Percentiles rank a stretch among this genome's conserved stretches.
phyloP scores from a whole-genome alignment of 164 flowering plant genomes.

The Tinospora cordifolia region DNA sequence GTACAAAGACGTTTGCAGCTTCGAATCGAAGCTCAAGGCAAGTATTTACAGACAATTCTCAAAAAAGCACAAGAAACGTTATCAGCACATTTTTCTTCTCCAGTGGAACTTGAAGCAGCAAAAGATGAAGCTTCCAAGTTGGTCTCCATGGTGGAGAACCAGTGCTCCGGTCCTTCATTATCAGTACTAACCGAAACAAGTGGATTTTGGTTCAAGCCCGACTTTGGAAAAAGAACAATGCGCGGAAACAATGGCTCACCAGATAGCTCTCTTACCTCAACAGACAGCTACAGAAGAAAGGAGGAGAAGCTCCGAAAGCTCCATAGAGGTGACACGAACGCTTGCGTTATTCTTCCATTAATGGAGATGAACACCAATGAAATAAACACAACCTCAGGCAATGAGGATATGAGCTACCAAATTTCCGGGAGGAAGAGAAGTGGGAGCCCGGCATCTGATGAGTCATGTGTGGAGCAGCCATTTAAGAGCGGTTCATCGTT shows the following conservation, averaged over 20 bases:
- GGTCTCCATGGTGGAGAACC: conserved; percentile 49
- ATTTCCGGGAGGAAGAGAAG: conserved; percentile 37
- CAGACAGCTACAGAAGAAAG: conserved; percentile 41
- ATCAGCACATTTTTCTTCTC: conserved; percentile 41
- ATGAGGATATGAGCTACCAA: conserved; percentile 16
- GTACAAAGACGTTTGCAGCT: conserved; percentile 93
- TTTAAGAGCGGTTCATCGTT: conserved; percentile 19
- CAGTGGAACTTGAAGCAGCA: conserved; percentile 44
- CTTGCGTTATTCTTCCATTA: conserved; percentile 23
- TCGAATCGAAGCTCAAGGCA: conserved; percentile 92
- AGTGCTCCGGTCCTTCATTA: conserved; percentile 39
- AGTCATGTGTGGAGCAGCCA: conserved; percentile 32
- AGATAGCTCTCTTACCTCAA: conserved; percentile 41
- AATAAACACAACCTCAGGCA: conserved; percentile 6
- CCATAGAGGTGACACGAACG: conserved; percentile 17
- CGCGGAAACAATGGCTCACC: conserved; percentile 36
- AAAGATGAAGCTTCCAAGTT: conserved; percentile 56
- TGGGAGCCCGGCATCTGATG: conserved; percentile 30
- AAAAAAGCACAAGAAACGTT: conserved; percentile 83
- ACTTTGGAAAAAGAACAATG: conserved; percentile 19
- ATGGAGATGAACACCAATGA: conserved; percentile 24
- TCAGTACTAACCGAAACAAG: conserved; percentile 54
- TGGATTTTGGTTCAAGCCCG: conserved; percentile 20
- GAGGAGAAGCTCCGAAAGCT: conserved; percentile 26
- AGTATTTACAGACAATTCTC: conserved; percentile 71